Conservation (phyloP, 495 filamentous ascomycete species). For the Peziza echinospora region DNA sequence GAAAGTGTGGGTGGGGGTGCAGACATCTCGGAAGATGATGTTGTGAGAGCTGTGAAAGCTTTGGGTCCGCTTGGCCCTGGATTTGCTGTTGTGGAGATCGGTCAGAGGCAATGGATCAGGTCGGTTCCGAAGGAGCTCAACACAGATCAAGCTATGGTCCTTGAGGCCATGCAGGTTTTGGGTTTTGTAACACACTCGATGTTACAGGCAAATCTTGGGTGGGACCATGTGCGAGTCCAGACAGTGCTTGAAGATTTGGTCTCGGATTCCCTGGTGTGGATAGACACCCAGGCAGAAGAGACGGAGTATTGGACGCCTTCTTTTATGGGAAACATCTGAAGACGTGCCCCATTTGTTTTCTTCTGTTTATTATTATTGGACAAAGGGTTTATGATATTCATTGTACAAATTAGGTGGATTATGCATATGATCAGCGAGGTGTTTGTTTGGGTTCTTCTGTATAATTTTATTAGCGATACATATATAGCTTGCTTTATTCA, state of each 20-base stretch:
- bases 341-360: no score
- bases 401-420: no score
- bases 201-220: constrained; percentile 72
- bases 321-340: constrained; percentile 7
- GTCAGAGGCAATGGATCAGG: constrained; percentile 66
- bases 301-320: constrained; percentile 87
- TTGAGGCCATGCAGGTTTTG: constrained; percentile 68
- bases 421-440: no score
- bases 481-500: no score
- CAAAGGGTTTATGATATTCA: no score
- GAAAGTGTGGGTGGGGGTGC: constrained; percentile 51
- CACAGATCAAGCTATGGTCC: constrained; percentile 73
- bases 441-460: no score
- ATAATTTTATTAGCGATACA: no score
- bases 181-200: constrained; percentile 82
- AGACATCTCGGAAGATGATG: constrained; percentile 68
- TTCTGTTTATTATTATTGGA: no score
- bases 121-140: constrained; percentile 93
- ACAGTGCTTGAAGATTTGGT: constrained; percentile 81
- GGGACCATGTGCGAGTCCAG: constrained; percentile 64
- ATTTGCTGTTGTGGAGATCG: constrained; percentile 62
- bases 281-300: constrained; percentile 67
- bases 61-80: constrained; percentile 71
- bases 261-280: constrained; percentile 83
- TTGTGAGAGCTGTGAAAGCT: constrained; percentile 70